These are phyloP conservation scores for Kazachstania sp. DNA, from an alignment of 1,139 yeast genomes.

Conservation along the genomic window DNA sequence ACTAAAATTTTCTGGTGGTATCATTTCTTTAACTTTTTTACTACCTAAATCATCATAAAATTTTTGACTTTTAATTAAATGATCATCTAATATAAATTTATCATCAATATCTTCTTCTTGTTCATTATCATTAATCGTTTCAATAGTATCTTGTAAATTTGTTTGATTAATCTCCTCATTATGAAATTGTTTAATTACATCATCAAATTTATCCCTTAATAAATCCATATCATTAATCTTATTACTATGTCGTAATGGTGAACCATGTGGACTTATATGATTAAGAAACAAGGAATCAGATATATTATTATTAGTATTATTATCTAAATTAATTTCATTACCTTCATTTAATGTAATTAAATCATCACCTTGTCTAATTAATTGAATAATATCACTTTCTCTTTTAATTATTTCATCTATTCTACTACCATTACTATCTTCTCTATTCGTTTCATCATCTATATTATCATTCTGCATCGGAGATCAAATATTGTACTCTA, in stretches of 20 bases:
- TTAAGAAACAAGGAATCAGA: background rate
- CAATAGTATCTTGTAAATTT: too few species aligned
- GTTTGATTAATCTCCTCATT: slow-evolving; percentile 3
- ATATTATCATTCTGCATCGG: background rate
- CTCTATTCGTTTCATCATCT: background rate
- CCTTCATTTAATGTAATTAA: slow-evolving; percentile 5
- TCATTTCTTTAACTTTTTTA: slow-evolving; percentile 16
- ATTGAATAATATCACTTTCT: slow-evolving; percentile 14
- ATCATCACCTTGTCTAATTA: slow-evolving; percentile 11
- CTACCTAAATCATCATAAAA: slow-evolving; percentile 4
- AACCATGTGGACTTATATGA: background rate
- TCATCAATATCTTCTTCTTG: slow-evolving; percentile 28
- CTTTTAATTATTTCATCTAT: slow-evolving; percentile 12
- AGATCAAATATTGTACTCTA: too few species aligned
- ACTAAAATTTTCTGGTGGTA: slow-evolving; percentile 90
- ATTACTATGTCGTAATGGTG: background rate
- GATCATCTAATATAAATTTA: slow-evolving; percentile 22
- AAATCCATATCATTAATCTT: slow-evolving; percentile 12
- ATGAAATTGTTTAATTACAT: slow-evolving; percentile 11
- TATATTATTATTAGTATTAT: slow-evolving; percentile 3
- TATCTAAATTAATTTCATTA: background rate
- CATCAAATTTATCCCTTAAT: slow-evolving; percentile 11
- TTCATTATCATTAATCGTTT: too few species aligned
- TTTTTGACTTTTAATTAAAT: slow-evolving; percentile 11
- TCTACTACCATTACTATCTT: background rate